Base-by-base conservation (phyloP, 2,329 filamentous ascomycete species). In the Mariannaea elegans region DNA sequence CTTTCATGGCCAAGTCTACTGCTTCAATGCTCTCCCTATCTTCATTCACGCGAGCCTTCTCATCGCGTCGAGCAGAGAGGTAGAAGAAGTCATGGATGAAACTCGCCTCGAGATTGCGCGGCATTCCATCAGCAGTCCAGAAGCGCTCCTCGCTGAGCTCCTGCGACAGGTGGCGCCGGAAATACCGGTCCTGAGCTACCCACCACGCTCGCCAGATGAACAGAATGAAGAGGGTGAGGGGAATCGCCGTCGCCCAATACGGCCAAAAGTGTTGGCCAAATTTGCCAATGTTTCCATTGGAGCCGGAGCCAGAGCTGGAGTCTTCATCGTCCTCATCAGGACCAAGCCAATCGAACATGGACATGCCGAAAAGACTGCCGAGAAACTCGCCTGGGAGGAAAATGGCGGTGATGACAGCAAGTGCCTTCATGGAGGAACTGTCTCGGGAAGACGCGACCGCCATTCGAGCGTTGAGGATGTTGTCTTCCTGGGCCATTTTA, bases 401-500 rank as follows among this genome's bases (percentile, higher is more conserved):
- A n/a, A 82, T 72, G 13, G 80, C 80, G 1, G 80, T 81, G 53
- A 82, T 81, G 24, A 82, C 78, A 2, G 80, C 80, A 1, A 82
- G 69, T 1, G 79, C 79, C 41, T 82, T 82, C 78, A 82, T 81
- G 1, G 79, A 81, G 0, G 79, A 81, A 18, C 76, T 80, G 67
- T 82, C 80, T 14, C 76, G 73, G 2, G 75, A 74, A 2, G 76
- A 77, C 2, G 76, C 70, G 2, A 78, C 76, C 3, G 76, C 76
- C 76, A 78, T 78, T 14, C 76, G 71, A 4, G 76, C 76, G 50
- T 78, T 78, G 48, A 81, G 73, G 24, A 80, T 78, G 63, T 81
- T 81, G 65, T 82, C 79, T 58, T 82, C 80, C 61, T 82, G 79
- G 3, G 80, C 80, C 77, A 82, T 81, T 64, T 81, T 81, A 62